Evolutionary conservation across 2,329 filamentous ascomycete genomes (phyloP), one percentile per base, ranked within the genome.

Genomic region (Fusarium penzigii): DNA sequence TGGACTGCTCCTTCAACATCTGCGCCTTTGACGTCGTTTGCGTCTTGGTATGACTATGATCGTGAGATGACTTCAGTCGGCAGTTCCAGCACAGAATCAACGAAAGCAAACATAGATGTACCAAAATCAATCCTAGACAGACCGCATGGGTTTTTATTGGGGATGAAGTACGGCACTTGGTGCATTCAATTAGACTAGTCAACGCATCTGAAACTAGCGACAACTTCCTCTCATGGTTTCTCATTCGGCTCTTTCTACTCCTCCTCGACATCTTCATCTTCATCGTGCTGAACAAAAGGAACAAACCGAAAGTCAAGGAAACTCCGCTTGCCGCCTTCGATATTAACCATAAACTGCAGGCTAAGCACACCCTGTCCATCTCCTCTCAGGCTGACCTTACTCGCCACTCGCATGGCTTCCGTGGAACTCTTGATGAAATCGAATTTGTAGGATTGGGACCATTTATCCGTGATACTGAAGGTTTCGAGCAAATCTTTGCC

Each of bases 311-410:
- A 95, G 70, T 94, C 89, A 20, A 94, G 79, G 72, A 93, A 95
- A 62, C 85, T 89, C 39, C 85, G 77, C 20, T 79, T 78, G 6
- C 82, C 81, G 7, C 82, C 82, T 56, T 94, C 90, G 40, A 92
- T 79, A 68, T 97, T 91, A 14, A 99, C 87, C 88, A 99, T 94
- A 65, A 97, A 97, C 68, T 99, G 94, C 69, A 97, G 75, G 71
- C 90, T 97, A 58, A 99, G 72, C 29, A 99, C 93, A 0, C 94
- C 93, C 68, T 96, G 90, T 2, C 83, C 80, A 71, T 99, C 94
- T 0, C 91, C 88, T 14, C 94, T 81, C 55, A 99, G 81, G 68
- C 92, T 96, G 52, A 97, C 92, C 72, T 97, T 99, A 65, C 83
- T 92, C 5, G 92, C 91, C 38, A 92, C 84, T 42, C 87, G 86